These are phyloP conservation scores for Halocafeteria seosinensis DNA, from an alignment of 108 stramenopile species.

Conservation along the genomic window DNA sequence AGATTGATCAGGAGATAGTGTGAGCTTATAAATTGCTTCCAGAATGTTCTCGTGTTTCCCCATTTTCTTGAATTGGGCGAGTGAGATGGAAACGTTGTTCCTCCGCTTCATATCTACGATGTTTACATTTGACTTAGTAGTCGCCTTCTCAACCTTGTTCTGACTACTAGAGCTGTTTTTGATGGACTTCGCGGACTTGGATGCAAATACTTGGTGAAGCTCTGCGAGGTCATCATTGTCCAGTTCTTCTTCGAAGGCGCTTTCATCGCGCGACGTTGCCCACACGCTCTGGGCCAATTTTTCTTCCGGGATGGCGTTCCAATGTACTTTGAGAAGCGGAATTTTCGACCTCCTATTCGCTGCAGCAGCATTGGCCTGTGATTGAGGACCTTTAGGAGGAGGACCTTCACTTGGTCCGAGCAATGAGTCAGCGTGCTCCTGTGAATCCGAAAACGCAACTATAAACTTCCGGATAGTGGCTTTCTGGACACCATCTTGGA, in stretches of 20 bases:
- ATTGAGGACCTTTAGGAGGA: too few species aligned
- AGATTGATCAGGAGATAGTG: slow-evolving; percentile 57
- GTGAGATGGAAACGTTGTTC: slow-evolving; percentile 72
- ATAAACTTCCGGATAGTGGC: neutral
- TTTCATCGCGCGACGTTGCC: too few species aligned
- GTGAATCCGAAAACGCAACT: neutral
- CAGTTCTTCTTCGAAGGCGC: too few species aligned
- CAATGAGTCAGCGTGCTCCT: neutral
- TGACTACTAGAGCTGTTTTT: too few species aligned
- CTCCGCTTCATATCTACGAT: slow-evolving; percentile 68
- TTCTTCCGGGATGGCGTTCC: too few species aligned
- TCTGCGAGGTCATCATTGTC: too few species aligned
- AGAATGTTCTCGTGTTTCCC: neutral
- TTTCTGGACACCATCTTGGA: neutral
- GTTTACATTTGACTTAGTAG: too few species aligned
- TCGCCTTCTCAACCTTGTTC: too few species aligned
- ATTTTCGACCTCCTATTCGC: neutral
- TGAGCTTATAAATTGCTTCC: neutral
- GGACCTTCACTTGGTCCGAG: too few species aligned
- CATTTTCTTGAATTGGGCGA: slow-evolving; percentile 51
- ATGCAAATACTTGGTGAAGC: too few species aligned
- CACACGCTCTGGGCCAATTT: too few species aligned
- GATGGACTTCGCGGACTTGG: too few species aligned
- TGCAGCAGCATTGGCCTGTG: neutral
- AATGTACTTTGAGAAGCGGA: neutral